Evolutionary conservation across 306 rosid species (phyloP).

Genomic region (Fragaria iinumae): DNA sequence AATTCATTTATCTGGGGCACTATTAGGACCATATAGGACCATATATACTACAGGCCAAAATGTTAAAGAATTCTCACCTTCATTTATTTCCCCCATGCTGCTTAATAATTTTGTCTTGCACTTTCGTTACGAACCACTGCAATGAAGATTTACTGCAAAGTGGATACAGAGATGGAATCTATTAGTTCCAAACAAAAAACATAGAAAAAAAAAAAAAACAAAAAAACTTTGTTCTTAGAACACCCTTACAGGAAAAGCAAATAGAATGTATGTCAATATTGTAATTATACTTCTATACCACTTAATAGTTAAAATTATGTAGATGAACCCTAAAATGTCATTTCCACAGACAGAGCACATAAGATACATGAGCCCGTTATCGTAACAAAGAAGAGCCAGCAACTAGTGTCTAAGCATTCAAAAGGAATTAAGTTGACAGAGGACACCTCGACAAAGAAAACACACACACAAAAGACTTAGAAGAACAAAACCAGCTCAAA

Average conservation of each 20-base stretch:
- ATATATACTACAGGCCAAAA: conserved; percentile 5
- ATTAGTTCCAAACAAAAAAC: neutral
- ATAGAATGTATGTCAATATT: neutral
- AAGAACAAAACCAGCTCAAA: neutral
- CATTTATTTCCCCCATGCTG: conserved; percentile 65
- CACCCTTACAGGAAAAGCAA: neutral
- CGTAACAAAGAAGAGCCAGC: conserved; percentile 1
- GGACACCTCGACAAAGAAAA: neutral
- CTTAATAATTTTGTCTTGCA: conserved; percentile 70
- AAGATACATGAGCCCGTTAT: neutral
- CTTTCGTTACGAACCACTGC: conserved; percentile 69
- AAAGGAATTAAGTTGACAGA: neutral
- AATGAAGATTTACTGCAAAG: conserved; percentile 69
- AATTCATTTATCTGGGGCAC: neutral
- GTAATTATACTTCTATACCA: neutral
- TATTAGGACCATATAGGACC: conserved; percentile 16
- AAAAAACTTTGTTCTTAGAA: neutral
- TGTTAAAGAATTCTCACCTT: conserved; percentile 41
- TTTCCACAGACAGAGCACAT: neutral
- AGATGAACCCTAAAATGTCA: neutral
- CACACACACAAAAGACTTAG: no score
- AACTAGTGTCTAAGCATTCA: neutral
- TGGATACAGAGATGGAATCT: conserved; percentile 14
- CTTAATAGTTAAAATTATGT: neutral
- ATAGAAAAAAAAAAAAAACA: neutral